phyloP scores from a whole-genome alignment of 805 yeast genomes.

The Saccharomyces cerevisiae region DNA sequence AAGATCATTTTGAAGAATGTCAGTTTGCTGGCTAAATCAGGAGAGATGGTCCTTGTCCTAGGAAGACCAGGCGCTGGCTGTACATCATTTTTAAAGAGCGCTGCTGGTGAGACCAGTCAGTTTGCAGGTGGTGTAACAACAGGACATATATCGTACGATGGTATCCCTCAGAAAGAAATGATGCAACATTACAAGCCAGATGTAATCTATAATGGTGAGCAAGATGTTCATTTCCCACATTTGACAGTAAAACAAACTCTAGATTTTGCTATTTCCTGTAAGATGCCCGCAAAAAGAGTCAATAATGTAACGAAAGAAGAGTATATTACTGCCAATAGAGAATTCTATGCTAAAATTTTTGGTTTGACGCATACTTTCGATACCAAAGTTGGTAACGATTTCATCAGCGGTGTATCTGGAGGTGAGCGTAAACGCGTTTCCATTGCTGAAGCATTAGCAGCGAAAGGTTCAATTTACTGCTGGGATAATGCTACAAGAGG shows the following conservation, averaged over 20 bases:
- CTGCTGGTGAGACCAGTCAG: constrained; percentile 49
- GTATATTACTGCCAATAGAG: constrained; percentile 37
- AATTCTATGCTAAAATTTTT: constrained; percentile 35
- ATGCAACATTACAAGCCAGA: constrained; percentile 48
- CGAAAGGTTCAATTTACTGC: constrained; percentile 49
- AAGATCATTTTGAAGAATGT: constrained; percentile 33
- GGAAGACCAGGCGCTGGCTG: constrained; percentile 81
- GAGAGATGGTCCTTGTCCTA: constrained; percentile 61
- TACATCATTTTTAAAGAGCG: constrained; percentile 56
- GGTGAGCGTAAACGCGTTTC: constrained; percentile 85
- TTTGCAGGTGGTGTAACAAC: constrained; percentile 38
- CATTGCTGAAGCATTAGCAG: constrained; percentile 64
- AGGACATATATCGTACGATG: constrained; percentile 56
- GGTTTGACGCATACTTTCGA: constrained; percentile 49
- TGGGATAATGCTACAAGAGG: constrained; percentile 78
- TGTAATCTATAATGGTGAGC: constrained; percentile 49
- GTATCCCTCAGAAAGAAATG: constrained; percentile 53
- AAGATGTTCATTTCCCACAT: constrained; percentile 70
- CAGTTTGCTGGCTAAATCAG: constrained; percentile 44
- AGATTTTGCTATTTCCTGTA: constrained; percentile 58
- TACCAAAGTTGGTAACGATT: constrained; percentile 49
- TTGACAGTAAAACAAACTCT: constrained; percentile 68
- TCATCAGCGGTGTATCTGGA: constrained; percentile 69
- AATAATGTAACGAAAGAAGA: constrained; percentile 39
- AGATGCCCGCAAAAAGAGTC: constrained; percentile 52